Conservation (phyloP, 2,329 filamentous ascomycete species). For the Fusarium nelsonii region DNA sequence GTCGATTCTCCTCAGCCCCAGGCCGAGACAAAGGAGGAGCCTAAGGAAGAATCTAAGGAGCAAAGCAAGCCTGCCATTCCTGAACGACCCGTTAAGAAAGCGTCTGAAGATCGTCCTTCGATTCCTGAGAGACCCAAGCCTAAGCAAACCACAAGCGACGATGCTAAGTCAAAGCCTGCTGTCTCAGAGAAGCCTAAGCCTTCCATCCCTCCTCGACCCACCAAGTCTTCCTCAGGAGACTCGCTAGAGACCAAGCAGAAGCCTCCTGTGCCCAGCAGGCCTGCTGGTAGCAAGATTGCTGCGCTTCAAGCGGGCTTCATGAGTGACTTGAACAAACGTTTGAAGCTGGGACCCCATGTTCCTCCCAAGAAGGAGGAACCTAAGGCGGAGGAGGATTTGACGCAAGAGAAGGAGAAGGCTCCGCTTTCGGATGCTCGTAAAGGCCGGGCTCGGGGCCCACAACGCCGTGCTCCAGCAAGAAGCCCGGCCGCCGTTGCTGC, state of each 20-base stretch:
- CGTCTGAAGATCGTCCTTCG: slow-evolving; percentile 58
- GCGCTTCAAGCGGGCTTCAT: slow-evolving; percentile 92
- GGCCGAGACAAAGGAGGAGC: slow-evolving; percentile 43
- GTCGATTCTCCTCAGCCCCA: slow-evolving; percentile 58
- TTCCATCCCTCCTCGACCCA: slow-evolving; percentile 70
- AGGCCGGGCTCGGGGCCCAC: slow-evolving; percentile 87
- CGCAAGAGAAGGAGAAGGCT: slow-evolving; percentile 74
- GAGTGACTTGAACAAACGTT: slow-evolving; percentile 89
- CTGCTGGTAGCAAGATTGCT: slow-evolving; percentile 87
- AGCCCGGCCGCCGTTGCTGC: slow-evolving; percentile 54
- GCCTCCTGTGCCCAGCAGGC: slow-evolving; percentile 80
- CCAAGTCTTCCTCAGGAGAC: slow-evolving; percentile 61
- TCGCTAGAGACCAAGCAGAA: slow-evolving; percentile 74
- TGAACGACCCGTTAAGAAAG: slow-evolving; percentile 55
- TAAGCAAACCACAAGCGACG: slow-evolving; percentile 56
- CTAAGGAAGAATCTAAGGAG: slow-evolving; percentile 39
- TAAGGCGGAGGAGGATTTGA: slow-evolving; percentile 65
- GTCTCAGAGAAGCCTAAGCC: slow-evolving; percentile 70
- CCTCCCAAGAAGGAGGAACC: slow-evolving; percentile 78
- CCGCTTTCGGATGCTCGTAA: slow-evolving; percentile 93
- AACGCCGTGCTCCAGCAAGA: slow-evolving; percentile 75
- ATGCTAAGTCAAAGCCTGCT: slow-evolving; percentile 56
- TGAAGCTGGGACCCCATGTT: slow-evolving; percentile 86
- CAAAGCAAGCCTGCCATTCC: slow-evolving; percentile 50
- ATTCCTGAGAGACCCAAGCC: slow-evolving; percentile 68